Evolutionary conservation across 1,284 basidiomycete species (phyloP).

Genomic region (Marasmius oreades): DNA sequence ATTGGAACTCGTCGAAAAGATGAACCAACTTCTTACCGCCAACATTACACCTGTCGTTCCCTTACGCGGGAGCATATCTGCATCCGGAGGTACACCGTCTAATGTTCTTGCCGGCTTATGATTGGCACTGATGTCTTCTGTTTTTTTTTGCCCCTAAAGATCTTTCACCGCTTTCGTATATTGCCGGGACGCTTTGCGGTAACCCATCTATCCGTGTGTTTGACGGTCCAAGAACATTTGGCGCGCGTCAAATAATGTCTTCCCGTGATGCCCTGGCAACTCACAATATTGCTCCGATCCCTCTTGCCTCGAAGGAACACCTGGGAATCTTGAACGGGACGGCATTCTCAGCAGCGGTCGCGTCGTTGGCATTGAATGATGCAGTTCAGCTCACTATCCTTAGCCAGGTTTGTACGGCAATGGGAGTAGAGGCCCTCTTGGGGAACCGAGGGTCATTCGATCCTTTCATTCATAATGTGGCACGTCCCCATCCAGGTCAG

Average conservation of each 20-base stretch:
- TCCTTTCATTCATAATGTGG: slow-evolving; percentile 75
- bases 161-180: slow-evolving; percentile 78
- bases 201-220: slow-evolving; percentile 80
- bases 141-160: too few species aligned
- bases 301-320: slow-evolving; percentile 79
- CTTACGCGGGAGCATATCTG: slow-evolving; percentile 80
- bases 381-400: slow-evolving; percentile 71
- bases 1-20: slow-evolving; percentile 77
- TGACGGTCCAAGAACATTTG: slow-evolving; percentile 50
- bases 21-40: slow-evolving; percentile 68
- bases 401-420: slow-evolving; percentile 75
- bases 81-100: slow-evolving; percentile 62
- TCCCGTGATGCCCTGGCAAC: slow-evolving; percentile 65
- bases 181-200: slow-evolving; percentile 76
- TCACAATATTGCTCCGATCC: slow-evolving; percentile 64
- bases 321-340: slow-evolving; percentile 82
- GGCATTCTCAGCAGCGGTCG: slow-evolving; percentile 72
- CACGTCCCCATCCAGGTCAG: slow-evolving; percentile 87
- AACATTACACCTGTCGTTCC: slow-evolving; percentile 82
- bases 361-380: slow-evolving; percentile 65
- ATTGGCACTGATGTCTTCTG: slow-evolving; percentile 15
- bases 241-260: slow-evolving; percentile 52
- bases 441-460: slow-evolving; percentile 74
- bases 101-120: background rate
- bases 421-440: slow-evolving; percentile 79